A percentile compares a stretch with the other conserved stretches of the same genome.
These are phyloP conservation scores for Polygonum aviculare DNA, from an alignment of 148 eudicot genomes.

Conservation along the genomic window DNA sequence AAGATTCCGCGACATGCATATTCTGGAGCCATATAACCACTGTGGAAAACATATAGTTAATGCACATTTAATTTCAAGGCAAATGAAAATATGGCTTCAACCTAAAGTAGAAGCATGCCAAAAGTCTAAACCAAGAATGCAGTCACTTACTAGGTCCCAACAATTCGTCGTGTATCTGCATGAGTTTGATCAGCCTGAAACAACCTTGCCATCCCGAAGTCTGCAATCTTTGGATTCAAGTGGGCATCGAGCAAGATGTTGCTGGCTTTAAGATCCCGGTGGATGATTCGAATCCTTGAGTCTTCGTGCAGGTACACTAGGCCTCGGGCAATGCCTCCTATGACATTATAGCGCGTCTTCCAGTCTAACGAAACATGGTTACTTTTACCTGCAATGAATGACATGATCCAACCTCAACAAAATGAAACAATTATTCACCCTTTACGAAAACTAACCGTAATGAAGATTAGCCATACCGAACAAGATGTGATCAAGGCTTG, in stretches of 20 bases:
- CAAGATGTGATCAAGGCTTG: slow-evolving; percentile 5
- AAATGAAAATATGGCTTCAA: no score
- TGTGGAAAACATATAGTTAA: slow-evolving; percentile 2
- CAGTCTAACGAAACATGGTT: slow-evolving; percentile 13
- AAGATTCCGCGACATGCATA: slow-evolving; percentile 34
- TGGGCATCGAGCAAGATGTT: slow-evolving; percentile 24
- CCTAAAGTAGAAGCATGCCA: no score
- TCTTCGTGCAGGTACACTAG: slow-evolving; percentile 26
- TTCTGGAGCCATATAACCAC: slow-evolving; percentile 51
- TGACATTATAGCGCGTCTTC: slow-evolving; percentile 22
- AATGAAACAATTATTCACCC: slow-evolving; percentile 11
- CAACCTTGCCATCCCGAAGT: slow-evolving; percentile 33
- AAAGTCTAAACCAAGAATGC: slow-evolving; percentile 5
- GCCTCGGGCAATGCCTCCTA: slow-evolving; percentile 24
- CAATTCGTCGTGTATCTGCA: slow-evolving; percentile 16
- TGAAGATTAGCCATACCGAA: slow-evolving; percentile 3
- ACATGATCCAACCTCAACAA: slow-evolving; percentile 1
- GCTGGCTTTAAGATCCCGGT: slow-evolving; percentile 30
- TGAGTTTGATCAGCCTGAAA: slow-evolving; percentile 25
- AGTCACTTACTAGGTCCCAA: slow-evolving; percentile 30
- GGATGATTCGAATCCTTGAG: slow-evolving; percentile 18
- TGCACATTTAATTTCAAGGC: no score
- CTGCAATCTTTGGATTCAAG: slow-evolving; percentile 28
- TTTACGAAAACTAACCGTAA: slow-evolving; percentile 1
- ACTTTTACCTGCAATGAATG: slow-evolving; percentile 12